Conservation (phyloP, 257 asterid species). For the Petunia secreta region DNA sequence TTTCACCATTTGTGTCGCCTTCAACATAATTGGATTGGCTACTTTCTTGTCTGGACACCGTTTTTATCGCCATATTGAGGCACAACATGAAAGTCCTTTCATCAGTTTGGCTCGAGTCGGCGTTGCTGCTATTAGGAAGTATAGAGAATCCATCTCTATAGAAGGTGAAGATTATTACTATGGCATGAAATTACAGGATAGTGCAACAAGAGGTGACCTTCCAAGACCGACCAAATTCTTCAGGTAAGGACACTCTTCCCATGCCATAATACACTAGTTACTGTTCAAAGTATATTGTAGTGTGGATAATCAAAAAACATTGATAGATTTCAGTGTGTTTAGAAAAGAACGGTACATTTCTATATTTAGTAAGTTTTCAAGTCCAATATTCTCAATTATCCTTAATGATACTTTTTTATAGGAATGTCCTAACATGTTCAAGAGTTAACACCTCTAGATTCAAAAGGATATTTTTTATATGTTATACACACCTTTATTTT, state of each 20-base stretch:
- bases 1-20: constrained; percentile 45
- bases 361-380: no score
- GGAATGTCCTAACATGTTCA: no score
- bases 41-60: constrained; percentile 47
- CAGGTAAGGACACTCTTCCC: constrained; percentile 37
- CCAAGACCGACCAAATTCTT: constrained; percentile 39
- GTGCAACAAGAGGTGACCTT: background rate
- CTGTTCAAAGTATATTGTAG: background rate
- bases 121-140: constrained; percentile 49
- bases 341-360: no score
- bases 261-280: background rate
- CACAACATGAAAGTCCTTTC: constrained; percentile 48
- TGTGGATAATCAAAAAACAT: no score
- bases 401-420: background rate
- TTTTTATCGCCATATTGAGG: constrained; percentile 44
- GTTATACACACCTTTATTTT: no score
- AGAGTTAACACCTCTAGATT: no score
- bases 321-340: no score
- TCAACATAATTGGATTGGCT: constrained; percentile 52
- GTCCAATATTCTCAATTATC: background rate
- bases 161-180: constrained; percentile 33
- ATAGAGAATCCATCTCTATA: constrained; percentile 27
- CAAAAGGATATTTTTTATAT: no score
- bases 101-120: constrained; percentile 42
- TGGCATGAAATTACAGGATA: constrained; percentile 29